Evolutionary conservation across 108 stramenopile species (phyloP), one percentile per base, ranked within the genome.

Genomic region (Fistulifera solaris): DNA sequence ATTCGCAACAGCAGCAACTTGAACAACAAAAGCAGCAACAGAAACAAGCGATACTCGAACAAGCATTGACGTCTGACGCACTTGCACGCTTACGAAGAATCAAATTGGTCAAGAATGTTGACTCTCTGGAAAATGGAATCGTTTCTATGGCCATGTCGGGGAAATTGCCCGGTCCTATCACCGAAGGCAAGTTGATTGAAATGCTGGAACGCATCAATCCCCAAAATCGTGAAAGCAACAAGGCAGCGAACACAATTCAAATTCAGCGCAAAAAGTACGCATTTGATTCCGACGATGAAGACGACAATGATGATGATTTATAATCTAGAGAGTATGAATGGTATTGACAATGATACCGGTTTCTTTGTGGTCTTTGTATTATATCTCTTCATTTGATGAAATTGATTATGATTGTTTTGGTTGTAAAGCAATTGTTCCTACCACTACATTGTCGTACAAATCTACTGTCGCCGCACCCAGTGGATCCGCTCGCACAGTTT

Each of bases 231-330:
- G n/a, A n/a, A 35, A 48, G 48, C 3, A 14, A 38, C 0, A 75
- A 24, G 76, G 67, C 10, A 74, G 59, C 15, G 44, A 45, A 45
- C 11, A 67, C 72, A 42, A 86, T 93, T 44, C 81, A 59, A 42
- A 93, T 93, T 62, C 86, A 93, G 48, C 62, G 91, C 57, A 93
- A 87, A 55, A 74, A 76, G 52, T 88, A 93, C 62, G 73, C 84
- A n/a, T 73, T 93, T 66, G 91, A 93, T 72, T 84, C 82, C 0
- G 87, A 88, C 61, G 86, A 84, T 55, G 90, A 92, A 22, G 74
- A 87, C 55, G 83, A 92, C 48, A 80, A 87, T 56, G 89, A 91
- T 59, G 79, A 76, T 54, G 60, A 66, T 23, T 15, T 54, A 28
- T 39, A 39, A 4, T 13, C 16, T 27, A 48, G 27, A 47, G n/a